phyloP scores from a whole-genome alignment of 306 rosid species.

The Heteromeles arbutifolia region DNA sequence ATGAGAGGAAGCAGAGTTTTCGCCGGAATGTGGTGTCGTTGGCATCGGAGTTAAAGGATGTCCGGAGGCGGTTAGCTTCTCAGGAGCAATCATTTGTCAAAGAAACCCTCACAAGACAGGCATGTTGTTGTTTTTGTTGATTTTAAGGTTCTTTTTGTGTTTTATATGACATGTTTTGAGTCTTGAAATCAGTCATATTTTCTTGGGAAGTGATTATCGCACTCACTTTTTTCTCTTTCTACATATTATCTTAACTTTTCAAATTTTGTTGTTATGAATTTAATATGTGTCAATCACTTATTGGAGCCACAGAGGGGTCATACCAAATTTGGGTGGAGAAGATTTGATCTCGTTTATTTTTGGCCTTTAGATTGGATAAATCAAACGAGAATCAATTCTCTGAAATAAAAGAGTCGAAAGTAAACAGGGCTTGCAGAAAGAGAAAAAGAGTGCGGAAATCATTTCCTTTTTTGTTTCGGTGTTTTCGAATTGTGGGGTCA shows the following conservation, averaged over 20 bases:
- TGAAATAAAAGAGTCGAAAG: too few species aligned
- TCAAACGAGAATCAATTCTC: too few species aligned
- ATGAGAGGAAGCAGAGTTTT: slow-evolving; percentile 82
- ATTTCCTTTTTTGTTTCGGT: slow-evolving; percentile 15
- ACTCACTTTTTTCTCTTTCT: neutral
- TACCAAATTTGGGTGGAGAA: too few species aligned
- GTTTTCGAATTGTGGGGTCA: slow-evolving; percentile 42
- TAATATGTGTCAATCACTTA: too few species aligned
- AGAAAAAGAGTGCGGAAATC: neutral
- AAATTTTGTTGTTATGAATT: too few species aligned
- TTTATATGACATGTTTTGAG: slow-evolving; percentile 21
- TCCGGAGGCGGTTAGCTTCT: slow-evolving; percentile 63
- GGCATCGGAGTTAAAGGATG: slow-evolving; percentile 87
- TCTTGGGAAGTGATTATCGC: neutral
- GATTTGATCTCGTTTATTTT: too few species aligned
- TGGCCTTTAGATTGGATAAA: neutral
- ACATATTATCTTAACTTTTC: too few species aligned
- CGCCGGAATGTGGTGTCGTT: slow-evolving; percentile 82
- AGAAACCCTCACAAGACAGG: slow-evolving; percentile 80
- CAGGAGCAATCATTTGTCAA: slow-evolving; percentile 68
- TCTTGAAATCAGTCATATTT: slow-evolving; percentile 5
- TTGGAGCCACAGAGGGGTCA: too few species aligned
- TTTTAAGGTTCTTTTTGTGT: slow-evolving; percentile 17
- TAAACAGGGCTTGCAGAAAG: too few species aligned
- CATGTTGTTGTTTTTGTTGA: slow-evolving; percentile 18